Evolutionary conservation across 768 basidiomycete genomes (phyloP).

Genomic region (Suillus plorans): DNA sequence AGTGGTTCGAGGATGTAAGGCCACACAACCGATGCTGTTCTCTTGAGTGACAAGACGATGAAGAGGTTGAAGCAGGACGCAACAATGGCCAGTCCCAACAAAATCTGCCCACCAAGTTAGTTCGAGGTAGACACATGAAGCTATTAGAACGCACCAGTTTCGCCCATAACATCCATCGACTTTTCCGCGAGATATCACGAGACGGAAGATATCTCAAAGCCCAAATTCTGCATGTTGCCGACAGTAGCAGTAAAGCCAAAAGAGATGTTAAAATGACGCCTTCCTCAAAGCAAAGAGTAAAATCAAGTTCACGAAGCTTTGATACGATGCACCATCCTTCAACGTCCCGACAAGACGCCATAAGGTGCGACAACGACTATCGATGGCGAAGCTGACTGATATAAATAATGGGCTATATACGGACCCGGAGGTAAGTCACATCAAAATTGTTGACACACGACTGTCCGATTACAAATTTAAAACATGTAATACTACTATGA

Average conservation of each 20-base stretch:
- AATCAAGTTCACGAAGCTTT: slow-evolving; percentile 60
- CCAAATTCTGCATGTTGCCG: slow-evolving; percentile 40
- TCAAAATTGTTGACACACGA: neutral
- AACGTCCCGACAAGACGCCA: slow-evolving; percentile 48
- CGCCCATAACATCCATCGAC: slow-evolving; percentile 48
- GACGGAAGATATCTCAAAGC: slow-evolving; percentile 23
- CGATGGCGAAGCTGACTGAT: neutral
- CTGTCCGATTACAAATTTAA: neutral
- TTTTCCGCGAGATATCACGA: slow-evolving; percentile 43
- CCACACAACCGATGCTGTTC: slow-evolving; percentile 44
- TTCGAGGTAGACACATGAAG: neutral
- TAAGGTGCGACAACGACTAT: slow-evolving; percentile 15
- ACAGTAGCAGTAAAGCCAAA: slow-evolving; percentile 45
- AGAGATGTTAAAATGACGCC: slow-evolving; percentile 59
- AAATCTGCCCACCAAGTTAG: slow-evolving; percentile 33
- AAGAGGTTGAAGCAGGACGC: slow-evolving; percentile 45
- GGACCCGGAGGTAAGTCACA: neutral
- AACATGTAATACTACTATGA: no score
- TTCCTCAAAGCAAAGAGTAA: slow-evolving; percentile 82
- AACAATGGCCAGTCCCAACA: slow-evolving; percentile 47
- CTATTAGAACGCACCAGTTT: slow-evolving; percentile 60
- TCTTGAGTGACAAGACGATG: slow-evolving; percentile 35
- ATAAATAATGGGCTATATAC: neutral
- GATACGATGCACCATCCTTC: slow-evolving; percentile 74
- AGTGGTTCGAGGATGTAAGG: slow-evolving; percentile 60